Percentiles rank a stretch among this genome's conserved stretches.
Conservation (phyloP, 371 early-diverging fungal species). For the Furculomyces boomerangus region DNA sequence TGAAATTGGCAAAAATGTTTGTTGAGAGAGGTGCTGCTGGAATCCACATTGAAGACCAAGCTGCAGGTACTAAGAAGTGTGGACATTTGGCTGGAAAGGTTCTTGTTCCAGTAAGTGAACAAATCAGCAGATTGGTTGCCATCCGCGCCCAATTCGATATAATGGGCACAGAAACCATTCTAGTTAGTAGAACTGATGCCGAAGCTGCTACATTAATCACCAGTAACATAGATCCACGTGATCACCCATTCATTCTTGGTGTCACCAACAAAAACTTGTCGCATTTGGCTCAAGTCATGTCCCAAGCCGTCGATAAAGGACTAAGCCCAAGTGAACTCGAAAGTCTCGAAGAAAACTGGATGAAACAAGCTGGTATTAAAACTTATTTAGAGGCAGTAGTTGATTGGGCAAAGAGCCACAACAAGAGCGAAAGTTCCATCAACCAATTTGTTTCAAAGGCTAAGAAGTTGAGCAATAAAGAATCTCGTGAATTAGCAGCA, state of each 20-base stretch:
- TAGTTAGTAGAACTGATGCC: conserved; percentile 93
- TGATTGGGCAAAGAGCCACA: conserved; percentile 43
- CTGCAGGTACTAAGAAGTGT: conserved; percentile 94
- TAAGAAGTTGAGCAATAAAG: conserved; percentile 50
- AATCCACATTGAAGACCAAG: conserved; percentile 89
- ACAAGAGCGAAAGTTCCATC: conserved; percentile 21
- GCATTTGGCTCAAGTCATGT: conserved; percentile 60
- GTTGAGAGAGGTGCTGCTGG: conserved; percentile 85
- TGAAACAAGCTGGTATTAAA: conserved; percentile 60
- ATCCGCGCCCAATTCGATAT: conserved; percentile 94
- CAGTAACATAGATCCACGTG: conserved; percentile 89
- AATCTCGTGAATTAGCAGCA: conserved; percentile 59
- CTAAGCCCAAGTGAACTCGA: conserved; percentile 55
- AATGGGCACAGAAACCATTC: conserved; percentile 89
- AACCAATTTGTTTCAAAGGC: conserved; percentile 33
- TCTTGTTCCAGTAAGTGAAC: conserved; percentile 88
- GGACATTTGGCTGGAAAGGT: conserved; percentile 99
- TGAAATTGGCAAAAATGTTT: conserved; percentile 87
- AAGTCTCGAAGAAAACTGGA: conserved; percentile 80
- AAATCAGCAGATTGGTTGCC: conserved; percentile 92
- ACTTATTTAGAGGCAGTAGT: conserved; percentile 69
- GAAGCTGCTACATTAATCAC: conserved; percentile 94
- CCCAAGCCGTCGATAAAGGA: conserved; percentile 57
- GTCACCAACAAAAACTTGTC: conserved; percentile 58
- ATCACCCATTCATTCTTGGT: conserved; percentile 92